Base-by-base conservation (phyloP, 768 basidiomycete genomes). In the Rhodotorula sphaerocarpa region DNA sequence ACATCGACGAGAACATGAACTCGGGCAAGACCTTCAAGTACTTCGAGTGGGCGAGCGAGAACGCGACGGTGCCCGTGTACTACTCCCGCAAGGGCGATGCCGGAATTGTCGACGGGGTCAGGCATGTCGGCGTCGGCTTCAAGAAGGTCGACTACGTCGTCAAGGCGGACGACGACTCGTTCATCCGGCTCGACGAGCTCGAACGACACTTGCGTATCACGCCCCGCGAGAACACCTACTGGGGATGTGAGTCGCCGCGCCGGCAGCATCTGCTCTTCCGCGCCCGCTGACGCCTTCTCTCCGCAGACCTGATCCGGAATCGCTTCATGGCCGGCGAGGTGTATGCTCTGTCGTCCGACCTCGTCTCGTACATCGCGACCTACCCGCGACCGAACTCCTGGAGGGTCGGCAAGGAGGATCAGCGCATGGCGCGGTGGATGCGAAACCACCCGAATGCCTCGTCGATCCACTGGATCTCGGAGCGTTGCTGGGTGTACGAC, bases 401-500 rank as follows among this genome's bases (percentile, higher is more conserved):
- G 71, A 83, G 81, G 5, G 81, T 80, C 57, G 92, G 92, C 16
- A 85, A 87, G 0, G 92, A 97, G 79, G 92, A 97, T 76, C 91
- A 95, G 75, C 86, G 89, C 70, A 87, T 87, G 9, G 84, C 90
- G 12, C 87, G 84, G 66, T 97, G 92, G 92, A 90, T 97, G 83
- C 79, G 81, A 25, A 72, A 84, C 56, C 92, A 95, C 76, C 91
- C 92, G 5, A 63, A 72, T 43, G 70, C 86, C 20, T 76, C 80
- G 33, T 81, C 86, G 69, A 82, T 99, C 44, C 82, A 89, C 47
- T 97, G 93, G 92, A 80, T 81, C 36, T 85, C 87, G 69, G 92
- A 99, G 73, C 82, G 86, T 31, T 97, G 93, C 76, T 93, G 90
- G 88, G 89, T 99, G 68, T 96, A 99, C 75, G 92, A 99, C 73